Base-by-base conservation (phyloP, 345 rosid species). In the Brassica cretica region DNA sequence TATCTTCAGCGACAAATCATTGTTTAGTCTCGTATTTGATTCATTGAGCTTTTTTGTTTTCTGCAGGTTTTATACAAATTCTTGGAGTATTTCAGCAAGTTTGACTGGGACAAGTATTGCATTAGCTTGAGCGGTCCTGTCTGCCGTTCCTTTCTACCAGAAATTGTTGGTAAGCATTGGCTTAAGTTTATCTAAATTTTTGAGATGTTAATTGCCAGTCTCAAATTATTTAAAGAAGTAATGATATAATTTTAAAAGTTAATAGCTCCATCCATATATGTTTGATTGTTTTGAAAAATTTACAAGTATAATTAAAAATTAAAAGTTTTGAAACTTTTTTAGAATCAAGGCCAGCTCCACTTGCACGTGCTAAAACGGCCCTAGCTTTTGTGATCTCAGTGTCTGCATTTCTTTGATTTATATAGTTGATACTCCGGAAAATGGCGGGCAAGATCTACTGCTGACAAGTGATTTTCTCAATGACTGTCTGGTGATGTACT, bases 31-130 rank as follows among this genome's bases (percentile, higher is more conserved):
- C 64, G 44, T 64, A 10, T 53, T 25, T 61, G 74, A 3, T 73
- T 60, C 58, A 72, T 58, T 44, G 53, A 64, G 66, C 35, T 15
- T 44, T 15, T 44, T 65, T 72, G 56, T 63, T 7, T 39, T 44
- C 29, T 64, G 25, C 33, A 95, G 98, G 99, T 93, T 37, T 83
- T 95, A 37, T 85, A 86, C 76, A 91, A 85, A 80, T 93, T 93
- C 86, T 86, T 93, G 89, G 96, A 95, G 70, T 90, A 89, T 85
- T 95, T 89, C 77, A 93, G 98, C 91, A 90, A 92, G 82, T 93
- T 96, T 68, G 98, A 96, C 74, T 96, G 99, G 96, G 95, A 91
- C 69, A 93, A 87, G 70, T 91, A 86, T 65, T 91, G 99, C 72
- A 85, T 91, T 76, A 93, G 91, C 84, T 82, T 96, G 80, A 87